Evolutionary conservation across 163 green algal species (phyloP).

Genomic region (Smithsoniella earleae): DNA sequence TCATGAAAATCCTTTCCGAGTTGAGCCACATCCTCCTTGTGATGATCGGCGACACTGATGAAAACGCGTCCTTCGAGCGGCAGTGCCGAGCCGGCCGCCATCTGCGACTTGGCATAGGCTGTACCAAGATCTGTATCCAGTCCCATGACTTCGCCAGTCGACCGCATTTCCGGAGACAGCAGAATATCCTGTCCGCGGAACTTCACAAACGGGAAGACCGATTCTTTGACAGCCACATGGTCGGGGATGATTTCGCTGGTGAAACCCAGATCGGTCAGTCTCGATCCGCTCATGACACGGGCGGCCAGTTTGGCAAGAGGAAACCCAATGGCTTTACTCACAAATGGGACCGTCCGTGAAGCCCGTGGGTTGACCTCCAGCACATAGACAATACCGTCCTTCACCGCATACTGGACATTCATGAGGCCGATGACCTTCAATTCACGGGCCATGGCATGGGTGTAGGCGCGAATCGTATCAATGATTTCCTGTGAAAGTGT

Average conservation of each 20-base stretch:
- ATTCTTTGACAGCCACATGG: conserved; percentile 97
- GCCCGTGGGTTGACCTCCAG: conserved; percentile 97
- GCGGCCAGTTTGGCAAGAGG: conserved; percentile 92
- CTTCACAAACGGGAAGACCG: conserved; percentile 97
- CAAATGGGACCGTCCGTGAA: conserved; percentile 80
- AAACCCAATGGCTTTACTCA: conserved; percentile 90
- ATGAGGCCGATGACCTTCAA: conserved; percentile 93
- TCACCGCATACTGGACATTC: conserved; percentile 96
- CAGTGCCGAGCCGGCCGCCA: conserved; percentile 60
- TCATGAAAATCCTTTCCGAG: conserved; percentile 66
- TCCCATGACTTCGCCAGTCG: conserved; percentile 93
- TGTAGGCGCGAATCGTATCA: conserved; percentile 81
- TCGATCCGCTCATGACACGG: conserved; percentile 74
- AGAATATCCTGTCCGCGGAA: conserved; percentile 83
- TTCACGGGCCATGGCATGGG: conserved; percentile 64
- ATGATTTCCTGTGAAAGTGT: conserved; percentile 58
- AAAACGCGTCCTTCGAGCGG: conserved; percentile 62
- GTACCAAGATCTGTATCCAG: conserved; percentile 80
- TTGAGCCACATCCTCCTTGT: conserved; percentile 64
- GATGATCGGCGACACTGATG: conserved; percentile 84
- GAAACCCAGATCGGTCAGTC: not conserved
- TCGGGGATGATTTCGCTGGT: conserved; percentile 24
- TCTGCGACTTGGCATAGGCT: conserved; percentile 88
- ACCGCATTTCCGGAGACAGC: conserved; percentile 86
- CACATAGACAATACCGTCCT: conserved; percentile 79